These are phyloP conservation scores for Glebionis coronaria DNA, from an alignment of 129 eudicot genomes.

Conservation along the genomic window DNA sequence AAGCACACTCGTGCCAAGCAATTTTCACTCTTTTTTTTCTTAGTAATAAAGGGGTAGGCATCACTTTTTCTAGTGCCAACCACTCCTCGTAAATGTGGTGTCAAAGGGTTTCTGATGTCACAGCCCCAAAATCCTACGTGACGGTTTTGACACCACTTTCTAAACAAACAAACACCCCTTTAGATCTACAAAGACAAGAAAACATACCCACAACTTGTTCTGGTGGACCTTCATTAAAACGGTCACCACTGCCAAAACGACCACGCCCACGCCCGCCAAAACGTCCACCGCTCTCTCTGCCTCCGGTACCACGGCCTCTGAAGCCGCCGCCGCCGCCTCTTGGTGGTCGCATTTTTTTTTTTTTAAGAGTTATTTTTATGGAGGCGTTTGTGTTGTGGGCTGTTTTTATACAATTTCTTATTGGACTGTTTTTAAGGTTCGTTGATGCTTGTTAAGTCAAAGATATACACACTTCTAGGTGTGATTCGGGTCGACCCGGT, in stretches of 20 bases:
- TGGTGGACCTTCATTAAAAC: constrained; percentile 62
- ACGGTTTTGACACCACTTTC: too few relatives aligned
- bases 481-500: too few relatives aligned
- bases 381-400: background rate
- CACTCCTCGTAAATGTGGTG: too few relatives aligned
- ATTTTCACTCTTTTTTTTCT: too few relatives aligned
- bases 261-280: constrained; percentile 32
- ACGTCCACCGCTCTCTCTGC: constrained; percentile 40
- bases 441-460: too few relatives aligned
- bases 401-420: constrained; percentile 15
- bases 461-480: too few relatives aligned
- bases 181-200: background rate
- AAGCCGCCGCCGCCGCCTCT: constrained; percentile 53
- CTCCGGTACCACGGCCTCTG: constrained; percentile 43
- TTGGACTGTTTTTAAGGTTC: background rate
- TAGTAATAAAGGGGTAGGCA: too few relatives aligned
- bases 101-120: too few relatives aligned
- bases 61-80: too few relatives aligned
- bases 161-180: background rate
- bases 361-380: constrained; percentile 24
- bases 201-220: constrained; percentile 52
- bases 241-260: constrained; percentile 29
- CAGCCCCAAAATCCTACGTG: too few relatives aligned
- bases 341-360: constrained; percentile 58
- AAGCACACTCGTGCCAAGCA: too few relatives aligned